phyloP scores from a whole-genome alignment of 805 yeast genomes.

The Candida boleticola region DNA sequence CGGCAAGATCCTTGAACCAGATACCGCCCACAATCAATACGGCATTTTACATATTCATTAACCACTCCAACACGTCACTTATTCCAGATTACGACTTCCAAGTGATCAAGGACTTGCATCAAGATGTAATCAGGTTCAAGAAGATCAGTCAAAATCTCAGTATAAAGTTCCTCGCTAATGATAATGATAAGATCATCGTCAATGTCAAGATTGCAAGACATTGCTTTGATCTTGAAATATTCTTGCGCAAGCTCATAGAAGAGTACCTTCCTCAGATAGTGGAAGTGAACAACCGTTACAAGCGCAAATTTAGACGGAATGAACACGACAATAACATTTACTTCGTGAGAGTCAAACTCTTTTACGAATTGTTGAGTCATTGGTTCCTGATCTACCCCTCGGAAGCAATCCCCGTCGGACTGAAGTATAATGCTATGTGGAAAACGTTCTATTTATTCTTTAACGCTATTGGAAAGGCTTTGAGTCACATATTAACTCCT shows the following conservation, averaged over 20 bases:
- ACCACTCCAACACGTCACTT: constrained; percentile 18
- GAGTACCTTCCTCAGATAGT: constrained; percentile 24
- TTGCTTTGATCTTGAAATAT: constrained; percentile 26
- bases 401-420: constrained; percentile 27
- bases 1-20: constrained; percentile 14
- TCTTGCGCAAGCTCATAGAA: constrained; percentile 24
- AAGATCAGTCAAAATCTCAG: constrained; percentile 15
- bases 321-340: constrained; percentile 17
- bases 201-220: constrained; percentile 8
- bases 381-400: constrained; percentile 38
- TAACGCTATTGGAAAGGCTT: constrained; percentile 32
- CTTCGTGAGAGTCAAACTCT: constrained; percentile 26
- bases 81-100: constrained; percentile 36
- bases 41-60: constrained; percentile 19
- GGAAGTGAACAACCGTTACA: constrained; percentile 25
- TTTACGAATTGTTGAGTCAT: constrained; percentile 31
- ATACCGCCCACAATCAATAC: constrained; percentile 20
- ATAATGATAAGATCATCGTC: background rate
- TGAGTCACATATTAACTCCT: constrained; percentile 32
- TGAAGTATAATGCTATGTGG: constrained; percentile 25
- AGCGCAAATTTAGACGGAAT: constrained; percentile 8
- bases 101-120: constrained; percentile 24
- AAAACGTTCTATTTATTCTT: constrained; percentile 34
- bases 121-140: constrained; percentile 26
- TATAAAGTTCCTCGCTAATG: background rate